Conservation (phyloP, 2,329 filamentous ascomycete genomes). For the Ascosphaera aggregata region DNA sequence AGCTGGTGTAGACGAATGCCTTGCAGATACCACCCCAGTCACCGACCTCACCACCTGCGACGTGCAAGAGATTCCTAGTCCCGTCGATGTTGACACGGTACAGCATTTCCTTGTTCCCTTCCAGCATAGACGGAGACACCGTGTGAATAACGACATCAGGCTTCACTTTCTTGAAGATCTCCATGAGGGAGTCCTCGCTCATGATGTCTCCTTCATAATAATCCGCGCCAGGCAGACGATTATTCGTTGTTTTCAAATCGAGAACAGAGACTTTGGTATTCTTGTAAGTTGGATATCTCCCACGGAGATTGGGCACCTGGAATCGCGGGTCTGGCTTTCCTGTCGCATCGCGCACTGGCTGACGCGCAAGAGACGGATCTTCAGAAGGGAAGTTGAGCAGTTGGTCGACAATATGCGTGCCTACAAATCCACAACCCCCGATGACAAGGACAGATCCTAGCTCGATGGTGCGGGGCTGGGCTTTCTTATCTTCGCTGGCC, state of each 20-base stretch:
- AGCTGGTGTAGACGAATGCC: conserved; percentile 77
- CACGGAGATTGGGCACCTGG: conserved; percentile 14
- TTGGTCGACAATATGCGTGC: conserved; percentile 58
- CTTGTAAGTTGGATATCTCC: conserved; percentile 19
- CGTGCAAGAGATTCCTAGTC: conserved; percentile 41
- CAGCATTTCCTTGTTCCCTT: conserved; percentile 34
- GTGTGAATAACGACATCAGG: conserved; percentile 84
- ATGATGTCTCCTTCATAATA: conserved; percentile 67
- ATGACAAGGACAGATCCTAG: conserved; percentile 55
- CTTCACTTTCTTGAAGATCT: conserved; percentile 39
- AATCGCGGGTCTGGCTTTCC: conserved; percentile 14
- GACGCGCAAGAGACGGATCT: conserved; percentile 2
- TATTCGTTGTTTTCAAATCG: conserved; percentile 47
- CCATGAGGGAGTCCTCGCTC: conserved; percentile 33
- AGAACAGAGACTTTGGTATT: conserved; percentile 40
- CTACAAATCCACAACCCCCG: conserved; percentile 66
- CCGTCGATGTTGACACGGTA: conserved; percentile 74
- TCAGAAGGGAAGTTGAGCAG: conserved; percentile 37
- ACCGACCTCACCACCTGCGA: conserved; percentile 45
- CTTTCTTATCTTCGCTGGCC: not conserved
- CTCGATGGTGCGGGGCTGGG: conserved; percentile 10
- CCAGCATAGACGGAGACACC: conserved; percentile 42
- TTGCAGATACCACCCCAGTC: conserved; percentile 38
- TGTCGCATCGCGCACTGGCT: conserved; percentile 1
- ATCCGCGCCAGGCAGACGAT: conserved; percentile 36